Conservation (phyloP, 208 protist genomes). For the Leishmania braziliensis region DNA sequence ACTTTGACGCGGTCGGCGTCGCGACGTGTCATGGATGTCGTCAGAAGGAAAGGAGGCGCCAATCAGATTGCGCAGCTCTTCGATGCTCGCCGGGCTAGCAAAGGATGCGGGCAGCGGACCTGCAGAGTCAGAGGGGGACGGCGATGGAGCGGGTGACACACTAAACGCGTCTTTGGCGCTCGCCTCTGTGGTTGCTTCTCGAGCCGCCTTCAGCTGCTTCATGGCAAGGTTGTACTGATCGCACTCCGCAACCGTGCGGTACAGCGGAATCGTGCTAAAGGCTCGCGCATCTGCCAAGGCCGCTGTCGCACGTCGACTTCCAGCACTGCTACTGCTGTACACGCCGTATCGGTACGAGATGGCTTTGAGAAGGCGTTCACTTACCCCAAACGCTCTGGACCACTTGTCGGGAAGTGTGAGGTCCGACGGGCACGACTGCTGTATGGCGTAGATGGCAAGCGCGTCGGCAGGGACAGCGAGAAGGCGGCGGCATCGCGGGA, state of each 20-base stretch:
- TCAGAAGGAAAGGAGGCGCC: constrained; percentile 13
- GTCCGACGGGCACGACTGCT: constrained; percentile 33
- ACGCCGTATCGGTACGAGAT: constrained; percentile 24
- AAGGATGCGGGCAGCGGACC: neutral
- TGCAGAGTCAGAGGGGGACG: neutral
- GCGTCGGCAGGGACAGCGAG: constrained; percentile 33
- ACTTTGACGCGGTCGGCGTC: neutral
- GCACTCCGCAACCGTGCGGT: constrained; percentile 28
- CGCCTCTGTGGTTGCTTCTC: neutral
- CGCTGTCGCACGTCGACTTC: constrained; percentile 2
- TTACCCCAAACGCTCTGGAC: constrained; percentile 58
- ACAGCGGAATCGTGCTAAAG: constrained; percentile 11
- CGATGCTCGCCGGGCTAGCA: constrained; percentile 15
- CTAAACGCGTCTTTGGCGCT: neutral
- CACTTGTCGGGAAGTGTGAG: constrained; percentile 53
- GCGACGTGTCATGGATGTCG: neutral
- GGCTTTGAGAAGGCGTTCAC: constrained; percentile 1
- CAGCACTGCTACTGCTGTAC: constrained; percentile 14
- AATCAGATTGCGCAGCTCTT: constrained; percentile 31
- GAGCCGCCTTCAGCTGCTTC: constrained; percentile 3
- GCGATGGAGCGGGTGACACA: constrained; percentile 12
- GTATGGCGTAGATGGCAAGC: constrained; percentile 69
- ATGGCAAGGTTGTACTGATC: constrained; percentile 11
- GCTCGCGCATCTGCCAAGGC: constrained; percentile 24
- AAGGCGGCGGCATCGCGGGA: constrained; percentile 54